These are phyloP conservation scores for Fusarium piperis DNA, from an alignment of 2,329 filamentous ascomycete species.

Conservation along the genomic window DNA sequence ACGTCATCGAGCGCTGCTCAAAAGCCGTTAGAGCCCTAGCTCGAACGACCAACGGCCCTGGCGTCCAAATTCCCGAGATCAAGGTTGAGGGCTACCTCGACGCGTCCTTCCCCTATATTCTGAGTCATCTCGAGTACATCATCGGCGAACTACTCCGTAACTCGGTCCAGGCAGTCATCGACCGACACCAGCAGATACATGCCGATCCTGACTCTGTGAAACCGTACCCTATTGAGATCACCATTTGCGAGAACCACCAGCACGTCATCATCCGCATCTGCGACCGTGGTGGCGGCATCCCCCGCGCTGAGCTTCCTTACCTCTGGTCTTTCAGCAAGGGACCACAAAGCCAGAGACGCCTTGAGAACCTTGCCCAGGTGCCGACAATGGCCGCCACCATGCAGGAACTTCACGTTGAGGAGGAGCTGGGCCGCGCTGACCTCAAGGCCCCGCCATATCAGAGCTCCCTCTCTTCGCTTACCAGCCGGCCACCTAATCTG, in stretches of 20 bases:
- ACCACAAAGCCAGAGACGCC: constrained; percentile 76
- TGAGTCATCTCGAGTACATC: constrained; percentile 96
- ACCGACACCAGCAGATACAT: constrained; percentile 66
- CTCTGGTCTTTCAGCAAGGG: constrained; percentile 98
- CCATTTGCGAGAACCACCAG: constrained; percentile 92
- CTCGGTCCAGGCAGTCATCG: constrained; percentile 91
- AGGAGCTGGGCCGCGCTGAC: constrained; percentile 53
- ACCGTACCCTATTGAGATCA: constrained; percentile 88
- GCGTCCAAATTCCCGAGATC: constrained; percentile 80
- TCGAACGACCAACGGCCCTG: constrained; percentile 76
- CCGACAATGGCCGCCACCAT: constrained; percentile 93
- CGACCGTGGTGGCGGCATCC: constrained; percentile 92
- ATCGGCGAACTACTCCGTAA: constrained; percentile 94
- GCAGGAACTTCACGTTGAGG: constrained; percentile 77
- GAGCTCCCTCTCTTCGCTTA: constrained; percentile 81
- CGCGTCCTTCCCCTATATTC: constrained; percentile 94
- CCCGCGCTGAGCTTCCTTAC: constrained; percentile 84
- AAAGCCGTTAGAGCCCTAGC: constrained; percentile 79
- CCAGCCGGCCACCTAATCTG: constrained; percentile 84
- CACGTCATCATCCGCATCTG: constrained; percentile 97
- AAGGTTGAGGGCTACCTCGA: constrained; percentile 84
- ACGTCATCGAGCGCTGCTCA: constrained; percentile 87
- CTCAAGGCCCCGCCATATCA: constrained; percentile 54
- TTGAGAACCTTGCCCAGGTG: constrained; percentile 87
- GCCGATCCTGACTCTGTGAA: constrained; percentile 39